Evolutionary conservation across 2,329 filamentous ascomycete species (phyloP).

Genomic region (Onygenales sp.): DNA sequence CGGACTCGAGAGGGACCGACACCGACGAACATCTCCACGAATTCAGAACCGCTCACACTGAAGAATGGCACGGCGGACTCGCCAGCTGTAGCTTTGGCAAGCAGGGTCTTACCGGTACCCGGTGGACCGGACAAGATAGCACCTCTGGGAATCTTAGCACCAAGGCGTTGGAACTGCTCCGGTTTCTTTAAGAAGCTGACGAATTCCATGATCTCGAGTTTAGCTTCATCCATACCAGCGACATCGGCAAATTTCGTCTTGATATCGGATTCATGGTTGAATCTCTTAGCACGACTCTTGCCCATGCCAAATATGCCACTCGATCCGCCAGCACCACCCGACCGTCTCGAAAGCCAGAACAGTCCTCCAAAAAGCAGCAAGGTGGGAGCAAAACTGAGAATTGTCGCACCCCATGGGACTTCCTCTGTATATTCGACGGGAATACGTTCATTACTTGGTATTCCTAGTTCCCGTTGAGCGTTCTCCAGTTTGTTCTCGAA

Average conservation of each 20-base stretch:
- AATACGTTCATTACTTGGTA: conserved; percentile 80
- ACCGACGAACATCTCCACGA: conserved; percentile 99
- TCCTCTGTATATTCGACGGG: conserved; percentile 81
- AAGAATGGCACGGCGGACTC: conserved; percentile 97
- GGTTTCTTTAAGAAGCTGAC: conserved; percentile 94
- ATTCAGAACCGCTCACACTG: conserved; percentile 96
- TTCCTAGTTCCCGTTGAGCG: conserved; percentile 77
- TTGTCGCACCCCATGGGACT: conserved; percentile 58
- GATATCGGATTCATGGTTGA: conserved; percentile 93
- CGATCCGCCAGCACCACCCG: conserved; percentile 55
- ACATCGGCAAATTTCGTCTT: conserved; percentile 97
- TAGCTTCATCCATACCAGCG: conserved; percentile 96
- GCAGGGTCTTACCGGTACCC: conserved; percentile 93
- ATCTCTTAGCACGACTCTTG: conserved; percentile 90
- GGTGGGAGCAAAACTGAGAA: conserved; percentile 79
- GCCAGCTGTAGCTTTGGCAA: conserved; percentile 94
- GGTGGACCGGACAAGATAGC: conserved; percentile 96
- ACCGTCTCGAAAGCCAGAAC: conserved; percentile 68
- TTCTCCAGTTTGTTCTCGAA: conserved; percentile 85
- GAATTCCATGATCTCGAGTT: conserved; percentile 98
- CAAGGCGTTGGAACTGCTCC: conserved; percentile 82
- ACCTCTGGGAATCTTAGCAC: conserved; percentile 94
- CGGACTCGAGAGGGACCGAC: conserved; percentile 92
- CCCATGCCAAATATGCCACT: conserved; percentile 91
- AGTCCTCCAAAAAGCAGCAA: conserved; percentile 76